phyloP scores from a whole-genome alignment of 1,284 basidiomycete genomes.

The Irpex rosettiformis region DNA sequence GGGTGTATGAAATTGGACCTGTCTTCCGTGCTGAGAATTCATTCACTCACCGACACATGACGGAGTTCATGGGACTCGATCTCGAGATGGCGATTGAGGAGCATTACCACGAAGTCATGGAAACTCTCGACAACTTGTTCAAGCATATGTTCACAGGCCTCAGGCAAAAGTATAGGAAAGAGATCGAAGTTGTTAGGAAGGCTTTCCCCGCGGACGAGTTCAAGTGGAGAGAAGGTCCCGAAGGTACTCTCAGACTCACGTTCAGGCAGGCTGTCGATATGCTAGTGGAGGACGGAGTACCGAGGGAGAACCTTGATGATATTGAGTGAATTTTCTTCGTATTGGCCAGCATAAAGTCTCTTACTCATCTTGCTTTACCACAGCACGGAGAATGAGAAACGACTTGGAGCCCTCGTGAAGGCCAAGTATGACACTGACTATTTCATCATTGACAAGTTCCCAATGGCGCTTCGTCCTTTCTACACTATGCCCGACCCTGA shows the following conservation, averaged over 20 bases:
- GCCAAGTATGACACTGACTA: slow-evolving; percentile 96
- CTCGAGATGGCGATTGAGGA: slow-evolving; percentile 98
- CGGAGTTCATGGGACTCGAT: slow-evolving; percentile 98
- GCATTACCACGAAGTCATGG: slow-evolving; percentile 96
- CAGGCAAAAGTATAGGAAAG: slow-evolving; percentile 72
- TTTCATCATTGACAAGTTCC: slow-evolving; percentile 98
- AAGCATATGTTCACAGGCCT: slow-evolving; percentile 82
- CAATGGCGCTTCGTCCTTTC: slow-evolving; percentile 90
- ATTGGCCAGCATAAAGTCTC: too few relatives aligned
- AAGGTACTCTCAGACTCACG: slow-evolving; percentile 78
- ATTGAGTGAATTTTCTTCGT: slow-evolving; percentile 61
- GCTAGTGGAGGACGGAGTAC: slow-evolving; percentile 80
- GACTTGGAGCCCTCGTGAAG: slow-evolving; percentile 85
- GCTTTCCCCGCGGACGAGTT: slow-evolving; percentile 94
- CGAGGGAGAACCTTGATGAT: slow-evolving; percentile 76
- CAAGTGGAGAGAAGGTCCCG: slow-evolving; percentile 79
- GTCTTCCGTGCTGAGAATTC: slow-evolving; percentile 99
- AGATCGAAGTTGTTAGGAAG: slow-evolving; percentile 77
- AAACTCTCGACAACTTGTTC: slow-evolving; percentile 82
- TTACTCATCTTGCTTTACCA: not conserved
- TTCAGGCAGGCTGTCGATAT: slow-evolving; percentile 89
- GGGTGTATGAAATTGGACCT: slow-evolving; percentile 95
- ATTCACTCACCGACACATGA: slow-evolving; percentile 97
- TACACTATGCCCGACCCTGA: slow-evolving; percentile 97
- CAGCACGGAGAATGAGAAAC: slow-evolving; percentile 91